Base-by-base conservation (phyloP, 768 basidiomycete genomes). In the Mycena belliarum region DNA sequence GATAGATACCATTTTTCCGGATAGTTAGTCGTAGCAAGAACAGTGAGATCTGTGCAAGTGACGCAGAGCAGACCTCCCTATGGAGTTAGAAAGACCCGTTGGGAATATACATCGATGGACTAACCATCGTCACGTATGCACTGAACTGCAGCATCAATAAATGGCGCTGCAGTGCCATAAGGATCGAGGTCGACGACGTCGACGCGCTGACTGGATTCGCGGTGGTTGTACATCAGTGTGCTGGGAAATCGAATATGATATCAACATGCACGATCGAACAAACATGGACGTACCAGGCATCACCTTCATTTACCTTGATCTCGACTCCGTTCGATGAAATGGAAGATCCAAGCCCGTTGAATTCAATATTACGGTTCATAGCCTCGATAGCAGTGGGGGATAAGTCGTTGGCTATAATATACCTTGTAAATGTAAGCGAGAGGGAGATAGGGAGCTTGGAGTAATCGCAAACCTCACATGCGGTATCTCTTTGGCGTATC, bases 161-260 rank as follows among this genome's bases (percentile, higher is more conserved):
- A 99, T 3, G 96, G 97, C 5, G 94, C 89, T 0, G 97, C 97
- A 10, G 94, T 96, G 1, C 97, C 97, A 66, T 98, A 99, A 0
- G 97, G 97, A 70, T 99, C 97, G 25, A 99, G 82, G 70, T 99
- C 97, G n/a, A 99, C 87, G 26, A 92, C 92, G 61, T 98, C 95
- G 20, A 98, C 95, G 3, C 88, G 84, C 12, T 79, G 73, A 44
- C 78, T 81, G 49, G 87, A 86, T 26, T 84, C 77, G 37, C 95
- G 87, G 67, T 95, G 94, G 45, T 81, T 81, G 69, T 97, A 98
- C 92, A 99, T 94, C 49, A 95, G 75, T 4, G 89, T 80, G 67
- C 95, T 97, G 47, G 16, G 57, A 42, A 59, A 43, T 29, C 32
- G 32, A 52, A 21, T 26, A 46, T 26, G 23, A 26, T 33, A 48